A percentile compares a stretch with the other conserved stretches of the same genome.
Conservation (phyloP, 2,329 filamentous ascomycete species). For the Aspergillus sp. region DNA sequence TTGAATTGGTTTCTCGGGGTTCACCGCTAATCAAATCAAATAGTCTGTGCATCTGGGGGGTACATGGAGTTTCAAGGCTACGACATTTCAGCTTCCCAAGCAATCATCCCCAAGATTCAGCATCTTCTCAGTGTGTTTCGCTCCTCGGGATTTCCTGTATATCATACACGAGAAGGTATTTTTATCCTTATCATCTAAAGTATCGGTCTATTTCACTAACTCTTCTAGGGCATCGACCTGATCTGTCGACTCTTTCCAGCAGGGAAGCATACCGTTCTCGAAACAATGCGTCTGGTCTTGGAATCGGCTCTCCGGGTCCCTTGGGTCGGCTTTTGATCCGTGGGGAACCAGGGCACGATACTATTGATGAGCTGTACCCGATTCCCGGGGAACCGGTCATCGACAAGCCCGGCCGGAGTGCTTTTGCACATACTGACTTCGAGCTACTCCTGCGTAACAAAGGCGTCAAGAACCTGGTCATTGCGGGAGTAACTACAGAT, state of each 20-base stretch:
- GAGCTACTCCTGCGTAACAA: slow-evolving; percentile 48
- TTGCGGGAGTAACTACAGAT: slow-evolving; percentile 53
- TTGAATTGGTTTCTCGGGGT: not conserved
- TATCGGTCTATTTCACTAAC: slow-evolving; percentile 7
- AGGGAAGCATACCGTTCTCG: slow-evolving; percentile 51
- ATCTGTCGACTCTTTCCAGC: slow-evolving; percentile 52
- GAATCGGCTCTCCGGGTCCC: slow-evolving; percentile 50
- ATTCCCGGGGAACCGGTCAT: slow-evolving; percentile 46
- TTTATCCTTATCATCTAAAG: not conserved
- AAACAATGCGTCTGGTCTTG: slow-evolving; percentile 48
- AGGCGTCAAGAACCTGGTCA: slow-evolving; percentile 49
- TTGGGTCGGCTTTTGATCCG: slow-evolving; percentile 56
- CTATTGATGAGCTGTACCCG: slow-evolving; percentile 50
- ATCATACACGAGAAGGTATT: slow-evolving; percentile 43
- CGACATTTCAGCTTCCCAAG: slow-evolving; percentile 35
- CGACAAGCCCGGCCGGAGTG: slow-evolving; percentile 52
- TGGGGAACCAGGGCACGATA: slow-evolving; percentile 55
- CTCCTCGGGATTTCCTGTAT: slow-evolving; percentile 36
- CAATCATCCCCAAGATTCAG: slow-evolving; percentile 38
- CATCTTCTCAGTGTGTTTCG: slow-evolving; percentile 35
- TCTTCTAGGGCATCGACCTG: slow-evolving; percentile 41
- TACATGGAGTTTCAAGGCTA: slow-evolving; percentile 44
- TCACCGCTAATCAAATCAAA: not conserved
- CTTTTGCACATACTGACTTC: slow-evolving; percentile 52
- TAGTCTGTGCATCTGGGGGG: slow-evolving; percentile 40